Conservation (phyloP, 2,329 filamentous ascomycete species). For the Sarocladium strictum region DNA sequence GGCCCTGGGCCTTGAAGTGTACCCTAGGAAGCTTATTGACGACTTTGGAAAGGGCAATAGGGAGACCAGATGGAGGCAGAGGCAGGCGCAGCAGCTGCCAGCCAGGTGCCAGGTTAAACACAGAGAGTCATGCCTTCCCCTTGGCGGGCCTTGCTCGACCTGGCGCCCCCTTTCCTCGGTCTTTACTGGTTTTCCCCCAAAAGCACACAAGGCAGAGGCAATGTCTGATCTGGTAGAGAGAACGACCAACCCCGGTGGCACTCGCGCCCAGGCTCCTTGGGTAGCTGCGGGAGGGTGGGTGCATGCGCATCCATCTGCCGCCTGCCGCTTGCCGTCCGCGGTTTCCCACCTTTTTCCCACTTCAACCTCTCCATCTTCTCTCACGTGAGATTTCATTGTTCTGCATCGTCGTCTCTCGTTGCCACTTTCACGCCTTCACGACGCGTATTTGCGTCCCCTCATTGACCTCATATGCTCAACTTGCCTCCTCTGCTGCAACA, state of each 20-base stretch:
- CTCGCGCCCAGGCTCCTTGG: no score
- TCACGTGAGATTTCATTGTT: conserved; percentile 2
- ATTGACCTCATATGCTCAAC: neutral
- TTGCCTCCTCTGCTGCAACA: neutral
- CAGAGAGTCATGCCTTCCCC: neutral
- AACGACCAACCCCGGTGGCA: no score
- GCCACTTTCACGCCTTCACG: neutral
- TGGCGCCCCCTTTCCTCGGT: neutral
- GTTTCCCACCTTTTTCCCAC: neutral
- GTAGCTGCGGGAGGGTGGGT: neutral
- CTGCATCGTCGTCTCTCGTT: neutral
- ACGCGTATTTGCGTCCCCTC: neutral
- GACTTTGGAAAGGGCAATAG: neutral
- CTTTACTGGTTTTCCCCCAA: neutral
- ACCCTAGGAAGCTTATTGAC: no score
- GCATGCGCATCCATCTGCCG: neutral
- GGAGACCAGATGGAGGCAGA: neutral
- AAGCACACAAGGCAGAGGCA: neutral
- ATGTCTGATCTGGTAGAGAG: no score
- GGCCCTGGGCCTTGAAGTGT: no score
- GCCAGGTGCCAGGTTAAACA: neutral
- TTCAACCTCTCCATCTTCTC: neutral
- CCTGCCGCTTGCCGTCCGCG: neutral
- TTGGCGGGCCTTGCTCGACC: neutral
- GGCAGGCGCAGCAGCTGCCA: neutral